Base-by-base conservation (phyloP, 2,329 filamentous ascomycete species). In the Dissoconium aciculare region DNA sequence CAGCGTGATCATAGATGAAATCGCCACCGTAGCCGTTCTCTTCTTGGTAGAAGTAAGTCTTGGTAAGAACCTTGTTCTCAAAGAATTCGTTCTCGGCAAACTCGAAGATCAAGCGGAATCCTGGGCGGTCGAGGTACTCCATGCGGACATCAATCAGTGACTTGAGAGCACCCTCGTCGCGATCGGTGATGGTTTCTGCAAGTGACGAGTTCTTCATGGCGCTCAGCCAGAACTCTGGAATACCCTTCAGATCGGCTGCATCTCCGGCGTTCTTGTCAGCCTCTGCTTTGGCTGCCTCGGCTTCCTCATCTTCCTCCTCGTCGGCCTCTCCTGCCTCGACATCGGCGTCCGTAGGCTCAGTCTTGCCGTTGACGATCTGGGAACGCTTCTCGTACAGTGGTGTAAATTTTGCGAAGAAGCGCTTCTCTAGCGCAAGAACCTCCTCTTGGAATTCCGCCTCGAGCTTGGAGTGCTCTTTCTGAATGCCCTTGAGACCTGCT, bases 131-230 rank as follows among this genome's bases (percentile, higher is more conserved):
- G 44, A 95, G 80, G 57, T 98, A 98, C 64, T 98, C 87, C 87
- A 98, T 94, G 54, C 87, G 84, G 50, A 98, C 83, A 55, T 98
- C 87, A 44, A 71, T 77, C 35, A 98, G 69, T 53, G 78, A 69
- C 64, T 91, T 92, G 35, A 98, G 76, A 31, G 85, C 89, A 45
- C 73, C 75, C 71, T 98, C 89, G 55, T 98, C 89, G 43, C 84
- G 80, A 51, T 95, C 89, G 50, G 89, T 98, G 57, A 98, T 94
- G 74, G 94, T 93, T 63, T 98, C 91, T 34, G 87, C 83, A 34
- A 98, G 75, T 16, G 85, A 92, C 58, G 94, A 87, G 68, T 98
- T 98, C 72, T 98, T 98, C 87, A 98, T 95, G 47, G 91, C 87
- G 39, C 87, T 94, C 30, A 98, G 70, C 89, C 89, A 98, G 71